These are phyloP conservation scores for Sphaceloma murrayae DNA, from an alignment of 2,329 filamentous ascomycete species.

Conservation along the genomic window DNA sequence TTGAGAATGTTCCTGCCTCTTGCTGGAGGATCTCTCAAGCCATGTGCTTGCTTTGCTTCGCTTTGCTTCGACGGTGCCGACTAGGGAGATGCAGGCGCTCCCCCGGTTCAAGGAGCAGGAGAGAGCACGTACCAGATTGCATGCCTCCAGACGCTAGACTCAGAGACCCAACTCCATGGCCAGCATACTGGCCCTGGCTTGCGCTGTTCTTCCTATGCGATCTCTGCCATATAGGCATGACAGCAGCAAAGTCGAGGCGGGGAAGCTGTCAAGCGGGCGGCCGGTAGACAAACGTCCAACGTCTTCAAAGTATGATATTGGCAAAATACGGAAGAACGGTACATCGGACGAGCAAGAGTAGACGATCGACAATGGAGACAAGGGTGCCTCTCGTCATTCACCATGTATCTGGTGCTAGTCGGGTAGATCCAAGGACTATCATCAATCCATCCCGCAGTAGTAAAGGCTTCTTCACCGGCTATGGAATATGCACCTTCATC, in stretches of 20 bases:
- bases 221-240: conserved; percentile 14
- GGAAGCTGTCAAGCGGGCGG: conserved; percentile 7
- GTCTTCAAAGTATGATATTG: conserved; percentile 2
- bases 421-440: background rate
- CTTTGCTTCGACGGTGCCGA: background rate
- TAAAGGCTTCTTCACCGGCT: no score
- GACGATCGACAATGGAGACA: background rate
- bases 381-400: background rate
- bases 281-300: conserved; percentile 6
- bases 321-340: background rate
- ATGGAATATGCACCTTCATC: no score
- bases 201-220: conserved; percentile 13
- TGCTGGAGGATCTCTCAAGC: conserved; percentile 14
- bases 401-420: background rate
- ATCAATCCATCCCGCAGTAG: no score
- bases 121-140: conserved; percentile 11
- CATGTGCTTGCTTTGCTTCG: conserved; percentile 11
- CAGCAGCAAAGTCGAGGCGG: conserved; percentile 4
- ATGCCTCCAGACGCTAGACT: conserved; percentile 12
- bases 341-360: background rate
- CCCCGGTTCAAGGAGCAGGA: background rate
- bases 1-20: conserved; percentile 4
- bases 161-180: conserved; percentile 11
- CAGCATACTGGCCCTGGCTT: conserved; percentile 1
- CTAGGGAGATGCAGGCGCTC: conserved; percentile 1